These are phyloP conservation scores for Elsinoe australis DNA, from an alignment of 2,329 filamentous ascomycete genomes.

Conservation along the genomic window DNA sequence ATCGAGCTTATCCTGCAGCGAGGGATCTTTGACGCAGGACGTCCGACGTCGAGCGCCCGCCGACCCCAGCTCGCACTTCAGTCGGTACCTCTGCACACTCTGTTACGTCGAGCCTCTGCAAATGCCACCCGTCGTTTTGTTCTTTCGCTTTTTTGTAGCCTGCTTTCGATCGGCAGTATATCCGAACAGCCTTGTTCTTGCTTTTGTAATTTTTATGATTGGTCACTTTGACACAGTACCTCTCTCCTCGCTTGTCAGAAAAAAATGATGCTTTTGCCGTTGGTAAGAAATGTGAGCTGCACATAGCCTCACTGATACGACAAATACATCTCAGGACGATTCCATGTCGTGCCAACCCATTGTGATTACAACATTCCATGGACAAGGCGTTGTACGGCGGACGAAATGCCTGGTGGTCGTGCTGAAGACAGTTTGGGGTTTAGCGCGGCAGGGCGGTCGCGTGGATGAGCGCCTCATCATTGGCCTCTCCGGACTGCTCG, in stretches of 20 bases:
- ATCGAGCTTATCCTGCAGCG: background rate
- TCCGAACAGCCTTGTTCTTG: background rate
- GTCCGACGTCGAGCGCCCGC: too few relatives aligned
- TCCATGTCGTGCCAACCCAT: background rate
- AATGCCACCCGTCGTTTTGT: background rate
- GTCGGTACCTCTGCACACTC: too few relatives aligned
- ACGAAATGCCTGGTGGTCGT: slow-evolving; percentile 3
- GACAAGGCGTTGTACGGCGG: slow-evolving; percentile 11
- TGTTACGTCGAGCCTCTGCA: background rate
- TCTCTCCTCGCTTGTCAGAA: too few relatives aligned
- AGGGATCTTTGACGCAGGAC: background rate
- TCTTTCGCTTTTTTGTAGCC: background rate
- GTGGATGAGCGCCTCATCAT: slow-evolving; percentile 12
- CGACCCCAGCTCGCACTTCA: background rate
- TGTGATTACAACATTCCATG: background rate
- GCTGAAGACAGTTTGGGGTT: slow-evolving; percentile 11
- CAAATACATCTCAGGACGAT: background rate
- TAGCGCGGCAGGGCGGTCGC: slow-evolving; percentile 8
- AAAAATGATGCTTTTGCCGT: background rate
- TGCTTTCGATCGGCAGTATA: background rate
- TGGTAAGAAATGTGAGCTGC: background rate
- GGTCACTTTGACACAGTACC: background rate
- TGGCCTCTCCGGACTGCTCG: slow-evolving; percentile 1
- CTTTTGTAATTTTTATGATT: slow-evolving; percentile 1
- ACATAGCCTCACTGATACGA: background rate